Base-by-base conservation (phyloP, 768 basidiomycete species). In the Saitozyma podzolica region DNA sequence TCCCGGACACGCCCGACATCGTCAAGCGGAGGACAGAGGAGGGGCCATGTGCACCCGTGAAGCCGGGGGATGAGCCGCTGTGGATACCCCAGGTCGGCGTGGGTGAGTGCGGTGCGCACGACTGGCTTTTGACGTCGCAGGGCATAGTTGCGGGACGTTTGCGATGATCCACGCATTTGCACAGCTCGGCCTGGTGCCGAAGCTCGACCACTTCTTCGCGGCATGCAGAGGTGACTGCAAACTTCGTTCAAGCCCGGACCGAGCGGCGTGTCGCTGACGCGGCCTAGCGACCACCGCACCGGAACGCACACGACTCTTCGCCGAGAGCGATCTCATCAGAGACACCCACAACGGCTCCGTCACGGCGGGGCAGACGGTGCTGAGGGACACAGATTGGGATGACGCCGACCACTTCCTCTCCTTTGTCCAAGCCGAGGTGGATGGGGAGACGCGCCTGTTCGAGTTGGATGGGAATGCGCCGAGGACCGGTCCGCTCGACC, bases 41-140 rank as follows among this genome's bases (percentile, higher is more conserved):
- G 11, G 58, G 58, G 16, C 50, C 50, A 6, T 59, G 58, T 49
- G 14, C 59, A 45, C n/a, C n/a, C 13, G 40, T 45, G 8, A 40
- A 19, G 3, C 39, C 17, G 7, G 52, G 58, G 9, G n/a, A 45
- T 9, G 58, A 64, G 20, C 42, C 58, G 14, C 29, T 64, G 8
- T 64, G 63, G 63, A 64, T 64, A n/a, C 63, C 63, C 13, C 63
- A 64, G 54, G 58, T 59, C 13, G 63, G 52, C 39, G 58, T 64
- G 9, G 63, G 58, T 59, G 45, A 39, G 58, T 47, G 29, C 29
- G 29, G 29, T 5, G 29, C 29, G 29, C 29, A 29, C 40, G 14
- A 48, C 6, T 19, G 7, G 57, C 10, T 13, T 4, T 19, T 47
- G 13, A 47, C 16, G 40, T 42, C 55, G 2, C 29, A 64, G 63